phyloP scores from a whole-genome alignment of 192 early-diverging fungal species.

The Mortierella antarctica region DNA sequence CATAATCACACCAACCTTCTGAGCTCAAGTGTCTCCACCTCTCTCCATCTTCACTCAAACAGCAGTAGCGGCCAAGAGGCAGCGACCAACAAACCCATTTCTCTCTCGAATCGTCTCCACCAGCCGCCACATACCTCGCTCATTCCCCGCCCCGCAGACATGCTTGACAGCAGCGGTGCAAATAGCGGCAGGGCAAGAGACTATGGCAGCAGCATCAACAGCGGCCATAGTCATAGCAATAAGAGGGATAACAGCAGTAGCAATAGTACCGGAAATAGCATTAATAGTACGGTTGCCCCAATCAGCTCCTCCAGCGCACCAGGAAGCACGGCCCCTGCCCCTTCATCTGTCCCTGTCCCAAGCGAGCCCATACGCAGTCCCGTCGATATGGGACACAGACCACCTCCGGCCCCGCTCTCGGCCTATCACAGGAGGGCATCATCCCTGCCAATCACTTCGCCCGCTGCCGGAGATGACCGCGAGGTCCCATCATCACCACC shows the following conservation, averaged over 20 bases:
- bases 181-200: not conserved
- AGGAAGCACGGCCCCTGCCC: not conserved
- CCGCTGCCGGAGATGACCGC: not conserved
- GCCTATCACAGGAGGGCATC: constrained; percentile 37
- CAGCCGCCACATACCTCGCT: constrained; percentile 1
- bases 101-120: constrained; percentile 21
- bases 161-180: not conserved
- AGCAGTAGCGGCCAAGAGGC: constrained; percentile 3
- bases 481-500: not conserved
- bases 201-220: constrained; percentile 8
- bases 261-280: not conserved
- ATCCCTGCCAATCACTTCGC: constrained; percentile 27
- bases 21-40: constrained; percentile 3
- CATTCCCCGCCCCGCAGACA: constrained; percentile 3
- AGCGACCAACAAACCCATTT: constrained; percentile 16
- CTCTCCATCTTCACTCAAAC: constrained; percentile 5
- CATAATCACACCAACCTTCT: constrained; percentile 2
- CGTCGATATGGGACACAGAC: no score
- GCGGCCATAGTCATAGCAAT: constrained; percentile 1
- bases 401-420: no score
- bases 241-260: not conserved
- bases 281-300: constrained; percentile 5
- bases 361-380: not conserved
- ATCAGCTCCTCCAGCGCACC: constrained; percentile 5
- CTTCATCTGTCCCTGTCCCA: not conserved